A percentile compares a stretch with the other conserved stretches of the same genome.
Evolutionary conservation across 768 basidiomycete genomes (phyloP).

Genomic region (Rhizopogon vulgaris): DNA sequence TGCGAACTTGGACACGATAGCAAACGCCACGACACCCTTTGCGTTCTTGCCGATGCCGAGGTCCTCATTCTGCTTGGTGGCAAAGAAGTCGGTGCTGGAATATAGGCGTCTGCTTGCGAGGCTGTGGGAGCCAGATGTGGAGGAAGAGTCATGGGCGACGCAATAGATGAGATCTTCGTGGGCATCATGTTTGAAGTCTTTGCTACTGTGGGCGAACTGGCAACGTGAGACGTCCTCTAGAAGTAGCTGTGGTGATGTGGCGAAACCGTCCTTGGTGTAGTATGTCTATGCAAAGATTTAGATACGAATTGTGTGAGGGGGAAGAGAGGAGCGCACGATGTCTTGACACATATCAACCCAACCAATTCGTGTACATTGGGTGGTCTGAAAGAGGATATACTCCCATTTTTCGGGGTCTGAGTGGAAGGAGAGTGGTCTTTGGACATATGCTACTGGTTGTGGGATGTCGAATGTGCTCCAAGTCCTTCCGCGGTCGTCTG

Average conservation of each 20-base stretch:
- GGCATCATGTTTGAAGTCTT: constrained; percentile 76
- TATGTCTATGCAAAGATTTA: constrained; percentile 54
- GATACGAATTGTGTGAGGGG: background rate
- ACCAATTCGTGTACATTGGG: constrained; percentile 46
- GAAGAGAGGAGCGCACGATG: constrained; percentile 39
- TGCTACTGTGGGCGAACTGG: constrained; percentile 84
- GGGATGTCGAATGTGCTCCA: constrained; percentile 83
- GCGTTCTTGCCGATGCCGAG: constrained; percentile 83
- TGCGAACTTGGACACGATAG: constrained; percentile 88
- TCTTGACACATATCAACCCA: constrained; percentile 64
- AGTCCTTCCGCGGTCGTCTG: constrained; percentile 79
- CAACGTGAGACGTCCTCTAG: constrained; percentile 71
- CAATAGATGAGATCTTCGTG: constrained; percentile 79
- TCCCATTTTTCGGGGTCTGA: constrained; percentile 65
- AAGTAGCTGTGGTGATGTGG: constrained; percentile 49
- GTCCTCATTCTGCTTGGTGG: constrained; percentile 60
- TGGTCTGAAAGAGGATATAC: constrained; percentile 76
- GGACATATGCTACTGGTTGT: constrained; percentile 35
- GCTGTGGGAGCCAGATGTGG: constrained; percentile 34
- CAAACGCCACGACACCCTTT: constrained; percentile 86
- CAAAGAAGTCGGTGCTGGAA: constrained; percentile 83
- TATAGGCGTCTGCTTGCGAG: constrained; percentile 65
- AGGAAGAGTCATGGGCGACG: constrained; percentile 71
- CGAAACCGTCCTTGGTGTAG: constrained; percentile 83
- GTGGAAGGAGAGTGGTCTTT: constrained; percentile 80